Evolutionary conservation across 805 yeast genomes (phyloP), one percentile per base, ranked within the genome.

Genomic region (Sungouiozyma intestinalis): DNA sequence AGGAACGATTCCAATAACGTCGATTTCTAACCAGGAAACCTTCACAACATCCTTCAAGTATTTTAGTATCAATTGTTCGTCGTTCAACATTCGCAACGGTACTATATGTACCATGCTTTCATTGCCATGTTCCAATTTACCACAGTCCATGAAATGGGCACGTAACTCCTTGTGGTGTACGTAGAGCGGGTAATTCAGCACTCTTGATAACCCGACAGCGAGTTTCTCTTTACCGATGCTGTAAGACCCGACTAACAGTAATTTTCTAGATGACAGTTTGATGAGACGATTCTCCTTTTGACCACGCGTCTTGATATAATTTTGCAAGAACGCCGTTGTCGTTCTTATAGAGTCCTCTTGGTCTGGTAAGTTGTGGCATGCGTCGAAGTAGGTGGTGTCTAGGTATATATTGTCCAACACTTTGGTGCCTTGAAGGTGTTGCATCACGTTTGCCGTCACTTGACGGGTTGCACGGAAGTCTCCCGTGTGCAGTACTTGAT

Each of bases 141-240:
- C 33, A 27, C 33, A 16, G 16, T 39, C 21, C 42, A 45, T 43
- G 20, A 32, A 41, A 18, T 16, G n/a, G 5, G 38, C 33, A 33
- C 51, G 24, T 19, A 48, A 16, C 11, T 38, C 41, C 14, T 43
- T 29, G 24, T 43, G 41, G 39, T 45, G 45, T 14, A 60, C 48
- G 65, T 66, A 78, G 2, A 83, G 74, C 45, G 76, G 79, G 20
- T 80, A 66, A 1, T 66, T 50, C 20, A 82, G 52, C 16, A 51
- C 54, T 39, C 72, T 63, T 50, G 85, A 83, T 11, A 84, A 64
- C 1, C 74, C 66, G 6, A 85, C 60, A 0, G 95, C 97, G 21
- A 92, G 58, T 44, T 81, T 74, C 57, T 92, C 98, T 57, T 92
- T 92, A 2, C 98, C 98, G 33, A 92, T 87, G 2, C 88, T 75